A percentile compares a stretch with the other conserved stretches of the same genome.
phyloP scores from a whole-genome alignment of 768 basidiomycete species.

The Agaricus blazei region DNA sequence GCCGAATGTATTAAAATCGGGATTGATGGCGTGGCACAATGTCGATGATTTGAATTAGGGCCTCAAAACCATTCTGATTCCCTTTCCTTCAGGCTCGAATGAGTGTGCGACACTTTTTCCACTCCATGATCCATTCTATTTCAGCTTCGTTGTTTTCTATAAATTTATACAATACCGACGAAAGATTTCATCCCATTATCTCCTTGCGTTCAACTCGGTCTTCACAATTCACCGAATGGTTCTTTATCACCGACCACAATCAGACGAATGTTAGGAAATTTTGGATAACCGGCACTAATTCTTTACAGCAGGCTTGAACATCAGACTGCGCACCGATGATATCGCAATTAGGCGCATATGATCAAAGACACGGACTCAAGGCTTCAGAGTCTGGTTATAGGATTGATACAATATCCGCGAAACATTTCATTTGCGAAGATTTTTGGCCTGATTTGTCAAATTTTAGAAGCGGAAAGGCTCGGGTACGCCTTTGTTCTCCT shows the following conservation, averaged over 20 bases:
- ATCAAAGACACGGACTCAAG: constrained; percentile 46
- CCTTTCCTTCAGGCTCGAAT: constrained; percentile 70
- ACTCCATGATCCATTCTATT: neutral
- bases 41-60: too few species aligned
- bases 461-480: constrained; percentile 65
- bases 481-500: neutral
- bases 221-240: constrained; percentile 55
- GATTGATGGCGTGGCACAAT: too few species aligned
- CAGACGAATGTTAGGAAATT: constrained; percentile 60
- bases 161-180: constrained; percentile 12
- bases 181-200: constrained; percentile 22
- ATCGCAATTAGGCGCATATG: constrained; percentile 44
- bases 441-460: constrained; percentile 67
- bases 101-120: constrained; percentile 42
- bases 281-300: constrained; percentile 69
- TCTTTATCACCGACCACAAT: constrained; percentile 54
- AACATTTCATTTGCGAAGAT: constrained; percentile 49
- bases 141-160: constrained; percentile 10
- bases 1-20: too few species aligned
- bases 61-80: constrained; percentile 44
- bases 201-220: constrained; percentile 19
- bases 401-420: constrained; percentile 46
- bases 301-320: constrained; percentile 54
- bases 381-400: constrained; percentile 62
- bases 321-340: constrained; percentile 52